Base-by-base conservation (phyloP, 2,329 filamentous ascomycete species). In the Colletotrichum ledebouriae region DNA sequence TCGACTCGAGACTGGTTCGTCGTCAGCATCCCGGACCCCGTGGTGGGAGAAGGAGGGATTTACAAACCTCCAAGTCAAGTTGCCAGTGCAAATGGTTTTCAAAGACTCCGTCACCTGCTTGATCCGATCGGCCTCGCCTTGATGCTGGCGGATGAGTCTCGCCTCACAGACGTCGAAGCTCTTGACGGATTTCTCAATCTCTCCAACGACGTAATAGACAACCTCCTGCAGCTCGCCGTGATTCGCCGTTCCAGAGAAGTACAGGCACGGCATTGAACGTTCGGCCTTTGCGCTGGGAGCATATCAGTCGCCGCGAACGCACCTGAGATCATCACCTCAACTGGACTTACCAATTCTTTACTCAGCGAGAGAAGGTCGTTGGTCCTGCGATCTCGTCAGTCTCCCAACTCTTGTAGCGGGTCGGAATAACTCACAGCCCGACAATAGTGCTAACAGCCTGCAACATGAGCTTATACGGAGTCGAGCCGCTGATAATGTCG, bases 41-140 rank as follows among this genome's bases (percentile, higher is more conserved):
- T 25, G 29, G 6, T 6, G 29, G 15, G 6, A 11, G 4, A 5
- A n/a, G 12, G 11, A 39, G 2, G 49, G 12, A 2, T 37, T 10
- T 15, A 50, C 66, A 39, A 22, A 69, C 69, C 69, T 70, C 69
- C 69, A 70, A 9, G 52, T 25, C 3, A 70, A 41, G 15, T 69
- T 70, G 33, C 69, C 69, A 1, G 69, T 70, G 61, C 66, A 70
- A 20, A 61, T 61, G 29, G 44, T 59, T 41, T 70, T 69, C 39
- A 70, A 50, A 52, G 60, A 59, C 10, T 49, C 50, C 7, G 57
- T 12, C 12, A 69, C 57, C 29, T 57, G 29, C 52, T 33, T 34
- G 20, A 69, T 69, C 29, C 37, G 29, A 9, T 62, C 57, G 22
- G 57, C 42, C 11, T 69, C 56, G n/a, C 42, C 33, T 20, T 11